A percentile compares a stretch with the other conserved stretches of the same genome.
These are phyloP conservation scores for Leccinellum rugosiceps DNA, from an alignment of 768 basidiomycete species.

Conservation along the genomic window DNA sequence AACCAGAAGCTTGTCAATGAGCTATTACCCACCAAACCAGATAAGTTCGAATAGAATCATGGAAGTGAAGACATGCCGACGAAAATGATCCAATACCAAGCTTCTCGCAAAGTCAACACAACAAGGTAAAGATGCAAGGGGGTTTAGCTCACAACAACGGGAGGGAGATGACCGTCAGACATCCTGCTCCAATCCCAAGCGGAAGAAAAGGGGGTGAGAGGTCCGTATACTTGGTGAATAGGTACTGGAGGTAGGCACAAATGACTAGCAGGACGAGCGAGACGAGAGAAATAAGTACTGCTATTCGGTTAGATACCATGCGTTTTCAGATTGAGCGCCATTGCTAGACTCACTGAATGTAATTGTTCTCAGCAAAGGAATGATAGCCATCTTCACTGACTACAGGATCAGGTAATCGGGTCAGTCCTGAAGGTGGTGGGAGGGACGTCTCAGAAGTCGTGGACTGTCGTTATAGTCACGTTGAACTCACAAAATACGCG, in stretches of 20 bases:
- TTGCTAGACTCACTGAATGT: constrained; percentile 21
- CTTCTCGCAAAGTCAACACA: constrained; percentile 8
- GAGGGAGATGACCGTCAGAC: constrained; percentile 21
- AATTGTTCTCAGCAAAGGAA: constrained; percentile 22
- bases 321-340: not conserved
- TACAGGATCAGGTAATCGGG: not conserved
- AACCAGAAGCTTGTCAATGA: not conserved
- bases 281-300: constrained; percentile 15
- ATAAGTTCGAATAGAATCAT: constrained; percentile 24
- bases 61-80: constrained; percentile 15
- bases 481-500: not conserved
- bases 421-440: not conserved
- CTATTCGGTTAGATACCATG: not conserved
- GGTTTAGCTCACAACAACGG: constrained; percentile 21
- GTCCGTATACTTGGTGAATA: constrained; percentile 4
- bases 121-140: not conserved
- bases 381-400: constrained; percentile 18
- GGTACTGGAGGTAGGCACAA: constrained; percentile 16
- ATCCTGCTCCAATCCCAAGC: constrained; percentile 12
- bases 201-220: constrained; percentile 9
- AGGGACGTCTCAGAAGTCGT: not conserved
- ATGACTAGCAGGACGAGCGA: constrained; percentile 22
- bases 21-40: constrained; percentile 24
- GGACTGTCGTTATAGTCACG: not conserved
- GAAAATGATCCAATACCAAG: constrained; percentile 11